A percentile compares a stretch with the other conserved stretches of the same genome.
Conservation (phyloP, 352 stramenopile species). For the Globisporangium abappressorium region DNA sequence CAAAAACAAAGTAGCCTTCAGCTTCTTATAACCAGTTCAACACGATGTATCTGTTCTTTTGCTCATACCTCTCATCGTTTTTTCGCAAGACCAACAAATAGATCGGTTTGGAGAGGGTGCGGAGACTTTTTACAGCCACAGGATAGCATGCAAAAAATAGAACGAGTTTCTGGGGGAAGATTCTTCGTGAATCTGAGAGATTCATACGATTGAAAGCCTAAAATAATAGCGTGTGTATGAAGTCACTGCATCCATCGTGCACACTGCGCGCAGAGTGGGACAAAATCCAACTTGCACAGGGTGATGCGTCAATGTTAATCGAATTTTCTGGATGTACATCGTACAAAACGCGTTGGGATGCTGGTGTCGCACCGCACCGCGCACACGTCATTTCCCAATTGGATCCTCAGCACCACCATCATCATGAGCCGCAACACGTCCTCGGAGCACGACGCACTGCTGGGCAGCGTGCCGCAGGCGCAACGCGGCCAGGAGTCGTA, state of each 20-base stretch:
- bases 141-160: too few species aligned
- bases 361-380: constrained; percentile 16
- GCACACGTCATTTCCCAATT: constrained; percentile 78
- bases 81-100: too few species aligned
- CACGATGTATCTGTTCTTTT: too few species aligned
- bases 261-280: not conserved
- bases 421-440: not conserved
- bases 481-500: constrained; percentile 35
- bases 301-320: not conserved
- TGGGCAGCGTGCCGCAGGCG: constrained; percentile 12
- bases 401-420: not conserved
- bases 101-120: too few species aligned
- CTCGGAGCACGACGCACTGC: constrained; percentile 24
- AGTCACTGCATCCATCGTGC: too few species aligned
- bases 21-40: too few species aligned
- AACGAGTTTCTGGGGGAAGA: too few species aligned
- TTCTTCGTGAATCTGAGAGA: not conserved
- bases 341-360: not conserved
- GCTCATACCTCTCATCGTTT: too few species aligned
- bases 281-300: not conserved
- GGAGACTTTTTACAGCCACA: too few species aligned
- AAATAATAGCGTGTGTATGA: too few species aligned
- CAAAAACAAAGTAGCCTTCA: too few species aligned
- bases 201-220: too few species aligned
- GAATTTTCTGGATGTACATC: not conserved